Conservation (phyloP, 768 basidiomycete species). For the Boletus pseudopeckii region DNA sequence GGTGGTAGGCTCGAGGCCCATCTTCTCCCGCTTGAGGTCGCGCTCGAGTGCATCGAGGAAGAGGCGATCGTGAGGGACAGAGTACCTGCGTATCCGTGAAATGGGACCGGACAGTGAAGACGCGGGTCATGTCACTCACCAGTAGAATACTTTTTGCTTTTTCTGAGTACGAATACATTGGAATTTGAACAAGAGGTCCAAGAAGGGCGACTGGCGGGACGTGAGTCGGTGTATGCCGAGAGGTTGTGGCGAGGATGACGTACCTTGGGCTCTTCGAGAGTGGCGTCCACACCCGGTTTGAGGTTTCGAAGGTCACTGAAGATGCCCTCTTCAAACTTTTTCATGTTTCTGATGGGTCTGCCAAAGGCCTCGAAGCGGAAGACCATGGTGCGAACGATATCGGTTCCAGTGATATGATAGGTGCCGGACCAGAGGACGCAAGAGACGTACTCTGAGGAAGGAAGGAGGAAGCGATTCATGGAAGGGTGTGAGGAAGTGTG, state of each 20-base stretch:
- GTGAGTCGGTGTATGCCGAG: neutral
- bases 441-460: constrained; percentile 82
- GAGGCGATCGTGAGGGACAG: constrained; percentile 93
- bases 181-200: constrained; percentile 92
- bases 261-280: constrained; percentile 95
- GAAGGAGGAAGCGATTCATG: constrained; percentile 83
- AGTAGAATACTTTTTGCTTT: constrained; percentile 99
- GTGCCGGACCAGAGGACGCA: constrained; percentile 91
- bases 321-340: constrained; percentile 97
- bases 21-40: constrained; percentile 93
- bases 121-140: constrained; percentile 47
- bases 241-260: constrained; percentile 22
- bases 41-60: constrained; percentile 96
- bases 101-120: neutral
- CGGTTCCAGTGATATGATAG: constrained; percentile 94
- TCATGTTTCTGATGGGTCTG: constrained; percentile 86
- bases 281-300: constrained; percentile 90
- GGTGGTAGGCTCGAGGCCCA: constrained; percentile 84
- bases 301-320: constrained; percentile 91
- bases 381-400: constrained; percentile 92
- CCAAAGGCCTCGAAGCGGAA: constrained; percentile 94
- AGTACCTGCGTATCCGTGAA: constrained; percentile 60
- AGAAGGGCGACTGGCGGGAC: constrained; percentile 70
- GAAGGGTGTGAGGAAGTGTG: constrained; percentile 66
- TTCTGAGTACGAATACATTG: constrained; percentile 97